These are phyloP conservation scores for Eucalyptus guilfoylei DNA, from an alignment of 345 rosid genomes.

Conservation along the genomic window DNA sequence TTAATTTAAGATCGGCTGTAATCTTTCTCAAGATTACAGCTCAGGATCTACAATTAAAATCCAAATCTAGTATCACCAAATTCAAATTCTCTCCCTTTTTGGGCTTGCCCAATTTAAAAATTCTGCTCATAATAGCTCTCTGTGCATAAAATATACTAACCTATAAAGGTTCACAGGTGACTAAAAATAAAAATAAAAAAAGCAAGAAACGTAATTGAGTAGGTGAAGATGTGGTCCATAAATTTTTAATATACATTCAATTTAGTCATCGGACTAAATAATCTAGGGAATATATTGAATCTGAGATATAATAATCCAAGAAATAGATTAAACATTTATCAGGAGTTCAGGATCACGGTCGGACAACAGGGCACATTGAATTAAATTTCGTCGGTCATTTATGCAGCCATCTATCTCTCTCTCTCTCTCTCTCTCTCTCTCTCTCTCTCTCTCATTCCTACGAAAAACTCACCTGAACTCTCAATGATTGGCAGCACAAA, in stretches of 20 bases:
- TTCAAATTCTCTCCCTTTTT: neutral
- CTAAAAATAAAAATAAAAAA: too few relatives aligned
- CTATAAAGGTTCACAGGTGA: accelerated
- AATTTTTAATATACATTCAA: accelerated
- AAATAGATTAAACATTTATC: neutral
- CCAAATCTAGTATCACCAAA: neutral
- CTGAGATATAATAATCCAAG: accelerated
- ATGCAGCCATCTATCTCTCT: too few relatives aligned
- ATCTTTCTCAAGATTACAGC: neutral
- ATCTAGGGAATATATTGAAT: neutral
- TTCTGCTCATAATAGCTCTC: neutral
- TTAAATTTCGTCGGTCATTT: too few relatives aligned
- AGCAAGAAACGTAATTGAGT: too few relatives aligned
- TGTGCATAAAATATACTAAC: neutral
- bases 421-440: too few relatives aligned
- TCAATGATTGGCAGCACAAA: neutral
- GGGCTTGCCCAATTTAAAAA: neutral
- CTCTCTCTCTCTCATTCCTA: neutral
- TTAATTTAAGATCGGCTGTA: neutral
- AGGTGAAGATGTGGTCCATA: accelerated
- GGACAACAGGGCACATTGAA: too few relatives aligned
- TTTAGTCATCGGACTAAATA: neutral
- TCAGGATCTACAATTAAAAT: neutral
- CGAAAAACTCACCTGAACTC: neutral
- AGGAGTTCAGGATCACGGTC: too few relatives aligned